Percentiles rank a stretch among this genome's conserved stretches.
Evolutionary conservation across 1,139 yeast species (phyloP).

Genomic region (Candida sp.): DNA sequence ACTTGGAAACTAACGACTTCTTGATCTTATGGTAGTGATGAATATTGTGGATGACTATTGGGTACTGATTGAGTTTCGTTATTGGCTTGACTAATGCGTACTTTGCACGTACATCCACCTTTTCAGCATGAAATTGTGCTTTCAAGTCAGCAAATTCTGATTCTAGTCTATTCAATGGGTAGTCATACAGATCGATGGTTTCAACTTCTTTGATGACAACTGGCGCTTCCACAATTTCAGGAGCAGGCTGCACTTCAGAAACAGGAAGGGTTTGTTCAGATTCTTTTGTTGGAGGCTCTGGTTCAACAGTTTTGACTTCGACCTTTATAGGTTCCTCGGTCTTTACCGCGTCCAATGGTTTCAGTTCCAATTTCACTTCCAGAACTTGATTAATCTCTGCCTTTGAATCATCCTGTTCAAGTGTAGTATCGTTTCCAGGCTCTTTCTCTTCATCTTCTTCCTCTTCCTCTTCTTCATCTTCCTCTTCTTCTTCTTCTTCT

Average conservation of each 20-base stretch:
- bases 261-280: neutral
- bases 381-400: neutral
- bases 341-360: neutral
- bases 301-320: neutral
- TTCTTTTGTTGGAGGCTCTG: neutral
- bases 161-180: constrained; percentile 62
- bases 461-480: constrained; percentile 6
- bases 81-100: constrained; percentile 37
- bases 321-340: neutral
- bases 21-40: constrained; percentile 22
- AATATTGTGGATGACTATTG: constrained; percentile 52
- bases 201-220: neutral
- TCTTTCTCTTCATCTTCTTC: constrained; percentile 6
- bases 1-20: constrained; percentile 16
- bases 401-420: constrained; percentile 1
- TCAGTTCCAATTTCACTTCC: neutral
- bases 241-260: neutral
- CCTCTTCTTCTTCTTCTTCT: constrained; percentile 7
- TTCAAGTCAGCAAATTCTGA: constrained; percentile 56
- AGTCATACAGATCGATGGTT: constrained; percentile 26
- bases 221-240: neutral
- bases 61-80: constrained; percentile 48
- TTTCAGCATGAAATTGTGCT: constrained; percentile 32
- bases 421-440: neutral
- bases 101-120: constrained; percentile 18